Conservation (phyloP, 1,139 yeast genomes). For the Suhomyces kunorum region DNA sequence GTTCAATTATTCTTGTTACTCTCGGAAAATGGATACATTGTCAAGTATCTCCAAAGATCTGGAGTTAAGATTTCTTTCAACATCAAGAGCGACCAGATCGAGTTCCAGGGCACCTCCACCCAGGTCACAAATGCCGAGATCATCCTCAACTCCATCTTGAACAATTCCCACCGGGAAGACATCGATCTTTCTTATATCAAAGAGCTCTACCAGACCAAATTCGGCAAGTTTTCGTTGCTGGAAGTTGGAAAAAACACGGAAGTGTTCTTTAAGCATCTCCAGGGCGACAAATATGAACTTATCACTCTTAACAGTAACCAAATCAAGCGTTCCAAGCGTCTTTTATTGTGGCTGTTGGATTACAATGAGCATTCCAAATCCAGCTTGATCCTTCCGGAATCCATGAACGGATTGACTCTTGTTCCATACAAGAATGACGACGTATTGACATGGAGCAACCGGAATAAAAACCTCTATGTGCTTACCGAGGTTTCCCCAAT, state of each 20-base stretch:
- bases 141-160: conserved; percentile 35
- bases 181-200: conserved; percentile 33
- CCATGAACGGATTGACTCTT: conserved; percentile 13
- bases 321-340: conserved; percentile 37
- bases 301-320: conserved; percentile 31
- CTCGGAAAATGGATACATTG: conserved; percentile 46
- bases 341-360: conserved; percentile 42
- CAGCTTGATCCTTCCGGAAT: conserved; percentile 22
- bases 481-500: conserved; percentile 13
- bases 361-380: conserved; percentile 33
- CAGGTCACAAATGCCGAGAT: conserved; percentile 40
- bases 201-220: conserved; percentile 27
- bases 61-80: conserved; percentile 56
- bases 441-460: conserved; percentile 36
- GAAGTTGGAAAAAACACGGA: conserved; percentile 36
- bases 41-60: conserved; percentile 52
- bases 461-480: conserved; percentile 26
- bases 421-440: conserved; percentile 38
- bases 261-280: conserved; percentile 33
- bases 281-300: conserved; percentile 30
- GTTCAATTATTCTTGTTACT: conserved; percentile 53
- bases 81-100: conserved; percentile 20
- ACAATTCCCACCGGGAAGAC: conserved; percentile 33
- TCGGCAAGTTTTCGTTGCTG: conserved; percentile 27
- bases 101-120: conserved; percentile 33